A percentile compares a stretch with the other conserved stretches of the same genome.
These are phyloP conservation scores for Protomyces lactucae-debilis DNA, from an alignment of 1,139 yeast species.

Conservation along the genomic window DNA sequence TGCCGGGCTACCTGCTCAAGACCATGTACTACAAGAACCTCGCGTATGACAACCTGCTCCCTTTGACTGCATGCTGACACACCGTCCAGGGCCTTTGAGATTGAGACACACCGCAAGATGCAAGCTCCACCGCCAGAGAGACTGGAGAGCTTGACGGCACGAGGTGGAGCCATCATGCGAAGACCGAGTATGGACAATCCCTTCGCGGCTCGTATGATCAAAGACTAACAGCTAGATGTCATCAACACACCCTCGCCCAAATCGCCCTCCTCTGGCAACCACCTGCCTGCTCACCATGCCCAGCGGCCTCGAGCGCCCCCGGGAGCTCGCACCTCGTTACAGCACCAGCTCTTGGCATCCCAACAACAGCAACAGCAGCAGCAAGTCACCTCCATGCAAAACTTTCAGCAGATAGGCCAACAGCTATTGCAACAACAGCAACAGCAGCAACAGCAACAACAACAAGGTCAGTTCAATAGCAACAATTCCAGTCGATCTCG, in stretches of 20 bases:
- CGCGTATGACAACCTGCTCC: slow-evolving; percentile 20
- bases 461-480: neutral
- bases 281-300: neutral
- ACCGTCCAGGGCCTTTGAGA: slow-evolving; percentile 27
- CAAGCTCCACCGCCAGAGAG: slow-evolving; percentile 30
- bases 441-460: slow-evolving; percentile 19
- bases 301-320: slow-evolving; percentile 15
- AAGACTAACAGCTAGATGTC: neutral
- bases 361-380: slow-evolving; percentile 14
- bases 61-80: neutral
- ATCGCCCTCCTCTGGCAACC: neutral
- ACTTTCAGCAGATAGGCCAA: neutral
- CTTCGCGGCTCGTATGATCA: neutral
- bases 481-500: neutral
- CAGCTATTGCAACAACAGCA: neutral
- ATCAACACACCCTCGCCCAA: neutral
- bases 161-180: slow-evolving; percentile 31
- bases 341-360: neutral
- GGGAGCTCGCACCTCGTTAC: neutral
- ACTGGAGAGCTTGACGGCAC: slow-evolving; percentile 30
- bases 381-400: neutral
- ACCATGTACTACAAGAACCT: slow-evolving; percentile 30
- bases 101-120: slow-evolving; percentile 28
- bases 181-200: slow-evolving; percentile 22
- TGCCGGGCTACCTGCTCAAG: slow-evolving; percentile 30